Base-by-base conservation (phyloP, 2,329 filamentous ascomycete species). In the Fusarium pseudocircinatum region DNA sequence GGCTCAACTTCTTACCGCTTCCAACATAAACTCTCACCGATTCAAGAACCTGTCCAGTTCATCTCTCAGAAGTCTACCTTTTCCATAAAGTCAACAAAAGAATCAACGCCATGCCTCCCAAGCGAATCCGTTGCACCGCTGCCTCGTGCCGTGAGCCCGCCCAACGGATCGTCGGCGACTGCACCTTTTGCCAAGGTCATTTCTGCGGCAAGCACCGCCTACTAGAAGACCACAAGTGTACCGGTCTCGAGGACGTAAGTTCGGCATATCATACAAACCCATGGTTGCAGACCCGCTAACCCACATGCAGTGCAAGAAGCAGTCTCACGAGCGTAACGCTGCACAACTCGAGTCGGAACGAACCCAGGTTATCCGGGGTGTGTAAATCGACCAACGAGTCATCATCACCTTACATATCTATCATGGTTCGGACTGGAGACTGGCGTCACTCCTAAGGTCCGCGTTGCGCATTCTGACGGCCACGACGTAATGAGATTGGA, bases 161-260 rank as follows among this genome's bases (percentile, higher is more conserved):
- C 22, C 95, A 98, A 83, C 92, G 94, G 75, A 98, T 99, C 79
- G 94, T 98, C 67, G 96, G 96, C 61, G 96, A 98, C 86, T 99
- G 96, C 85, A 92, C 91, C 70, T 98, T 98, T 87, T 99, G 96
- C 86, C 88, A 92, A 63, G 95, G 95, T 50, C 94, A 97, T 82
- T 98, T 94, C 87, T 99, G 96, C 85, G 94, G 94, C 78, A 97
- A 95, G 86, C 96, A 99, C 85, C 90, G 96, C 63, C 89, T 98
- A 85, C 85, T 98, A 73, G 96, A 99, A 84, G 94, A 96, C 78
- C 96, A 99, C 85, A 94, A 94, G 85, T 99, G 96, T 86, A 91
- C 90, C 73, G 95, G 95, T 44, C 87, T 99, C 64, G 96, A 98
- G 87, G 94, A 97, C 85, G 91, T 92, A 86, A 86, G 91, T 82